phyloP scores from a whole-genome alignment of 2,329 filamentous ascomycete genomes.

The Emergomyces orientalis region DNA sequence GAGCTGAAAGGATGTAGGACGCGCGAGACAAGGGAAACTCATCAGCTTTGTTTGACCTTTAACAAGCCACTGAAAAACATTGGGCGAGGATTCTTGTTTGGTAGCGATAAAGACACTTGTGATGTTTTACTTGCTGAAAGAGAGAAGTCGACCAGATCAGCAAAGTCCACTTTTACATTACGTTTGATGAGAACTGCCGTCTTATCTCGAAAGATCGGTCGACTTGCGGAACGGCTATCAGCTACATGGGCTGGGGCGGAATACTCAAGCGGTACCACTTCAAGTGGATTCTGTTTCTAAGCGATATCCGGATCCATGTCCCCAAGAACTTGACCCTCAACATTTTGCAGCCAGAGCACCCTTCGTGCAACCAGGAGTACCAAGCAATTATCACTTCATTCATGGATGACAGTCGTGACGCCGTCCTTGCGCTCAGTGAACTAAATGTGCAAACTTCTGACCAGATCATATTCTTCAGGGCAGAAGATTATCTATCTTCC shows the following conservation, averaged over 20 bases:
- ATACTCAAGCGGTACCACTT: background rate
- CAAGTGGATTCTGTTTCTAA: too few species aligned
- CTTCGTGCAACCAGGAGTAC: background rate
- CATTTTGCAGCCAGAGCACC: background rate
- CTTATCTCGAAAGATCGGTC: background rate
- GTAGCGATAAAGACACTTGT: background rate
- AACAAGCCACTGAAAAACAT: background rate
- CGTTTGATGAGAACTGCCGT: background rate
- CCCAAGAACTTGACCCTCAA: conserved; percentile 1
- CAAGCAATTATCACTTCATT: background rate
- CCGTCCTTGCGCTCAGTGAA: background rate
- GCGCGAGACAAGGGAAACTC: background rate
- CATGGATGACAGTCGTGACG: background rate
- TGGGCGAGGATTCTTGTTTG: background rate
- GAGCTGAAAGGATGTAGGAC: background rate
- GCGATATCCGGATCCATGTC: background rate
- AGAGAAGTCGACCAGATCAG: background rate
- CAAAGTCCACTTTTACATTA: conserved; percentile 4
- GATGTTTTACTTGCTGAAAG: background rate
- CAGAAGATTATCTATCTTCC: background rate
- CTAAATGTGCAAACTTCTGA: background rate
- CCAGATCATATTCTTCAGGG: background rate
- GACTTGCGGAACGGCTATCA: background rate
- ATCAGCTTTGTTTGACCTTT: background rate
- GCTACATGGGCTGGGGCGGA: background rate